These are phyloP conservation scores for Pseudognaphalium luteoalbum DNA, from an alignment of 129 eudicot genomes.

Conservation along the genomic window DNA sequence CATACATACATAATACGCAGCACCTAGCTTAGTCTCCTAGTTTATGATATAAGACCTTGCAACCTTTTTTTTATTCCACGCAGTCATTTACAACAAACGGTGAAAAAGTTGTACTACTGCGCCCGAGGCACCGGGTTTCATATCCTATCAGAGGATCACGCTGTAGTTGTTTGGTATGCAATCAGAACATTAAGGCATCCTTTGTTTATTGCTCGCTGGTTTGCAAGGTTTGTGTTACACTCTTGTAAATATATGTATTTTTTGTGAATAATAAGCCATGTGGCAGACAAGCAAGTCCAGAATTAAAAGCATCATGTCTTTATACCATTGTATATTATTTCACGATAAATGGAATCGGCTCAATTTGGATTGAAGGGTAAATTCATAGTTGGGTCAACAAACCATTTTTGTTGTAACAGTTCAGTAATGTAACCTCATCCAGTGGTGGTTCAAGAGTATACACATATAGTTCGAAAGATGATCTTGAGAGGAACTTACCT, in stretches of 20 bases:
- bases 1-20: not conserved
- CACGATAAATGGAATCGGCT: no score
- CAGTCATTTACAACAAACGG: slow-evolving; percentile 32
- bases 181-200: slow-evolving; percentile 29
- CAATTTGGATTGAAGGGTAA: not conserved
- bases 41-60: not conserved
- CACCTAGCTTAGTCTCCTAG: not conserved
- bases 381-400: not conserved
- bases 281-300: not conserved
- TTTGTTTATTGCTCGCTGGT: slow-evolving; percentile 30
- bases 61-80: not conserved
- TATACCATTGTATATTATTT: no score
- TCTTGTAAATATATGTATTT: not conserved
- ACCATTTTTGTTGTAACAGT: slow-evolving; percentile 20
- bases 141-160: slow-evolving; percentile 19
- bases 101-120: slow-evolving; percentile 30
- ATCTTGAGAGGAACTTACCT: slow-evolving; percentile 9
- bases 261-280: not conserved
- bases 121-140: slow-evolving; percentile 13
- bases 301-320: not conserved
- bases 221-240: slow-evolving; percentile 26
- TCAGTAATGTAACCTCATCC: slow-evolving; percentile 14
- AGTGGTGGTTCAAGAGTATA: not conserved
- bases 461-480: slow-evolving; percentile 1
- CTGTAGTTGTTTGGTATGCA: slow-evolving; percentile 27